Base-by-base conservation (phyloP, 208 protist genomes). In the Crithidia bombi region DNA sequence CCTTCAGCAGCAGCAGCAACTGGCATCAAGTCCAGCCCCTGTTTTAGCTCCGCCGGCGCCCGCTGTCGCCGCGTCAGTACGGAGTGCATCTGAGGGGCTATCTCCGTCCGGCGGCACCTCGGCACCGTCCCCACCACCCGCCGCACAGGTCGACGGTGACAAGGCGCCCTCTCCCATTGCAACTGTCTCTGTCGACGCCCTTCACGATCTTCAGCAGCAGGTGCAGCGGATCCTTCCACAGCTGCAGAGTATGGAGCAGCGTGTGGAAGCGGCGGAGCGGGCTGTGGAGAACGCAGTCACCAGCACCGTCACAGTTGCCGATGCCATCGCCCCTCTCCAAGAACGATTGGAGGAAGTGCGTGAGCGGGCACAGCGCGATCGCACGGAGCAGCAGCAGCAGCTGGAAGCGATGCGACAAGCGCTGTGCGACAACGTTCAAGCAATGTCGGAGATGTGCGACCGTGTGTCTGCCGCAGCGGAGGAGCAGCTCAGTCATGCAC, bases 241-340 rank as follows among this genome's bases (percentile, higher is more conserved):
- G 35, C 39, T 81, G 32, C 26, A 69, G 33, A 26, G 21, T 14
- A 61, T 82, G 11, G 30, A 71, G 4, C 25, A 44, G 2, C 62
- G 65, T 26, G 19, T 68, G 15, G 39, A 26, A 5, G 35, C 50
- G 3, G 65, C 49, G 0, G 59, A 65, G 21, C 21, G 32, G 12
- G 23, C 41, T 6, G 43, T 32, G 21, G 43, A 28, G 33, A 30
- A 21, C 11, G n/a, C 33, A 32, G 5, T 49, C 43, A n/a, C 19
- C 7, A 49, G 12, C 43, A 38, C 26, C 19, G 17, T 43, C 21
- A 21, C n/a, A 7, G 2, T 51, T 26, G 12, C 38, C 46, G 44
- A 66, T 15, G 36, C 66, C 6, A 61, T 55, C 6, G 43, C 25
- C 17, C 41, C 69, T 4, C 41, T 73, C 14, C 30, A 32, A 21